These are phyloP conservation scores for Colletotrichum theobromicola DNA, from an alignment of 2,329 filamentous ascomycete genomes.

Conservation along the genomic window DNA sequence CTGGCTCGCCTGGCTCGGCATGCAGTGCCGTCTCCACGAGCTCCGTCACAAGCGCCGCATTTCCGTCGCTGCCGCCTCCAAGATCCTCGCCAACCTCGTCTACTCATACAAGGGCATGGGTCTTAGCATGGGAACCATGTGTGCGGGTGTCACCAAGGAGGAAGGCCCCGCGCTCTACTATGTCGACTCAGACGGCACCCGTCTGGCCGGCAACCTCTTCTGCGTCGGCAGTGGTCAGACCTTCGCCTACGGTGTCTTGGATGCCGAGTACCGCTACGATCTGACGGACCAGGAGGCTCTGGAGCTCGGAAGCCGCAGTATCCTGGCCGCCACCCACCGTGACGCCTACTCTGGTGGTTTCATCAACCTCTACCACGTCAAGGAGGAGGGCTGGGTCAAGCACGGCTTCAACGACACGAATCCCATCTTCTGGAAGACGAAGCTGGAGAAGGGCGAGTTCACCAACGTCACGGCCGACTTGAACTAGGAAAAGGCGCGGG, in stretches of 20 bases:
- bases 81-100: conserved; percentile 97
- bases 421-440: conserved; percentile 99
- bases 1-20: conserved; percentile 98
- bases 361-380: conserved; percentile 99
- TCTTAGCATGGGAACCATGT: conserved; percentile 99
- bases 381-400: conserved; percentile 98
- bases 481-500: conserved; percentile 44
- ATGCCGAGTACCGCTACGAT: conserved; percentile 94
- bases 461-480: conserved; percentile 87
- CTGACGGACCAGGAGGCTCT: conserved; percentile 86
- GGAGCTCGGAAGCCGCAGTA: conserved; percentile 88
- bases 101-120: conserved; percentile 99
- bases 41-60: conserved; percentile 99
- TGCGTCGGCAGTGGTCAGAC: conserved; percentile 98
- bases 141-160: conserved; percentile 92
- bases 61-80: conserved; percentile 94
- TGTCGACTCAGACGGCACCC: conserved; percentile 95
- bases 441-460: conserved; percentile 98
- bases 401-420: conserved; percentile 98
- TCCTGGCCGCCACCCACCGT: conserved; percentile 93
- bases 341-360: conserved; percentile 99
- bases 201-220: conserved; percentile 92
- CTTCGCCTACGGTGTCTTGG: conserved; percentile 97
- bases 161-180: conserved; percentile 99
- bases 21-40: conserved; percentile 99